Conservation (phyloP, 2,329 filamentous ascomycete species). For the Mycogone perniciosa region DNA sequence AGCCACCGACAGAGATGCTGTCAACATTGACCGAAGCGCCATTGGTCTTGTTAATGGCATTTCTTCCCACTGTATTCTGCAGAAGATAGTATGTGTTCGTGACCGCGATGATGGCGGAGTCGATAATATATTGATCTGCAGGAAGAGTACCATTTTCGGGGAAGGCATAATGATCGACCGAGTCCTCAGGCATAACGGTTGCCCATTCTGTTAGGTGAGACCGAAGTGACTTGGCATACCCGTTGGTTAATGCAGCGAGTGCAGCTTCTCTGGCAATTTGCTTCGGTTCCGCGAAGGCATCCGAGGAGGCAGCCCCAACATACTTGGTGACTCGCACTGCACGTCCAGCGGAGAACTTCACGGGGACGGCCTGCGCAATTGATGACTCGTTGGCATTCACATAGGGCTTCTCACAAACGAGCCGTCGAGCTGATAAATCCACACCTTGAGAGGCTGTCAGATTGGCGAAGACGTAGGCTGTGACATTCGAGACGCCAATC, state of each 20-base stretch:
- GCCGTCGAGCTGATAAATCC: constrained; percentile 30
- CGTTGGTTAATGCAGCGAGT: constrained; percentile 35
- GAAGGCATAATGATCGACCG: constrained; percentile 55
- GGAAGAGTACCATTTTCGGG: constrained; percentile 51
- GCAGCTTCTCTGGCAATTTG: constrained; percentile 50
- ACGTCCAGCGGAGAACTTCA: constrained; percentile 46
- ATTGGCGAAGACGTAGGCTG: constrained; percentile 45
- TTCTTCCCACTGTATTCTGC: constrained; percentile 40
- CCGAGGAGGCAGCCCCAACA: constrained; percentile 61
- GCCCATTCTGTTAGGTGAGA: constrained; percentile 59
- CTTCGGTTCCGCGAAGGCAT: constrained; percentile 57
- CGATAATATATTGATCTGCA: constrained; percentile 47
- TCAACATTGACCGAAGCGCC: constrained; percentile 33
- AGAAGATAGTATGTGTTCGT: constrained; percentile 52
- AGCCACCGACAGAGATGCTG: constrained; percentile 21
- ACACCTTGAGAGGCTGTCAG: constrained; percentile 31
- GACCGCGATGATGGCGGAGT: constrained; percentile 46
- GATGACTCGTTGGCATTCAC: constrained; percentile 54
- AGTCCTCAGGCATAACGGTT: constrained; percentile 51
- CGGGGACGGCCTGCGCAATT: constrained; percentile 53
- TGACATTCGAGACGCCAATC: constrained; percentile 53
- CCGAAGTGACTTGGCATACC: constrained; percentile 48
- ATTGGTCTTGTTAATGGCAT: constrained; percentile 38
- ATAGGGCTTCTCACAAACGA: constrained; percentile 40
- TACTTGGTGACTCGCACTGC: constrained; percentile 57